These are phyloP conservation scores for Thalia dealbata DNA, from an alignment of 176 grass and related monocot genomes.

Conservation along the genomic window DNA sequence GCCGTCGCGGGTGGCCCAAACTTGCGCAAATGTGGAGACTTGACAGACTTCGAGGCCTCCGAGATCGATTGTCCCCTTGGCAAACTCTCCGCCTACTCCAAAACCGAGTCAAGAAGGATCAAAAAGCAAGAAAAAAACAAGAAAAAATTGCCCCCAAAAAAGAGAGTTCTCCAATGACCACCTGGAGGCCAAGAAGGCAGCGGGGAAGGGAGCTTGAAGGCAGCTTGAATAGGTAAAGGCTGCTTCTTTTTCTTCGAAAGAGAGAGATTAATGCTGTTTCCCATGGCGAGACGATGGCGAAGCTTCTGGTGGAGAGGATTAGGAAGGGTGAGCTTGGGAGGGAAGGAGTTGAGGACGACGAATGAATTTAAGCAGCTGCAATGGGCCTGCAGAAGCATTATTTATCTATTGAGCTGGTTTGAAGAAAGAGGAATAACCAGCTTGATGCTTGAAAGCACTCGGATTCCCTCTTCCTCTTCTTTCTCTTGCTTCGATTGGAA, in stretches of 20 bases:
- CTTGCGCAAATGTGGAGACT: constrained; percentile 45
- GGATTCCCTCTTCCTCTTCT: too few species aligned
- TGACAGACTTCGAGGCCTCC: constrained; percentile 45
- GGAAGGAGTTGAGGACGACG: neutral
- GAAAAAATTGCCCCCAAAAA: too few species aligned
- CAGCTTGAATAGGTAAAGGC: constrained; percentile 35
- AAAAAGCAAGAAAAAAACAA: neutral
- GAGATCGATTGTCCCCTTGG: constrained; percentile 42
- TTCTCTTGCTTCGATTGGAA: too few species aligned
- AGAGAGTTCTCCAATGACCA: neutral
- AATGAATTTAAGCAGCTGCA: neutral
- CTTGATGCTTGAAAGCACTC: too few species aligned
- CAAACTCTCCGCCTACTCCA: constrained; percentile 47
- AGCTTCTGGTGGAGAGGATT: neutral
- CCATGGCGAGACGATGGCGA: neutral
- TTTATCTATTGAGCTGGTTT: too few species aligned
- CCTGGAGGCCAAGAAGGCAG: constrained; percentile 48
- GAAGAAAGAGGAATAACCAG: too few species aligned
- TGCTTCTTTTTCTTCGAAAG: too few species aligned
- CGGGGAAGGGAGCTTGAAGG: constrained; percentile 34
- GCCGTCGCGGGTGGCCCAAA: constrained; percentile 54
- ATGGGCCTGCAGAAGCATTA: too few species aligned
- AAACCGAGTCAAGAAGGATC: too few species aligned
- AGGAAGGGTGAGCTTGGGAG: too few species aligned
- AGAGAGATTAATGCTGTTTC: neutral